Percentiles rank a stretch among this genome's conserved stretches.
phyloP scores from a whole-genome alignment of 2,329 filamentous ascomycete species.

The Colletotrichum navitas region DNA sequence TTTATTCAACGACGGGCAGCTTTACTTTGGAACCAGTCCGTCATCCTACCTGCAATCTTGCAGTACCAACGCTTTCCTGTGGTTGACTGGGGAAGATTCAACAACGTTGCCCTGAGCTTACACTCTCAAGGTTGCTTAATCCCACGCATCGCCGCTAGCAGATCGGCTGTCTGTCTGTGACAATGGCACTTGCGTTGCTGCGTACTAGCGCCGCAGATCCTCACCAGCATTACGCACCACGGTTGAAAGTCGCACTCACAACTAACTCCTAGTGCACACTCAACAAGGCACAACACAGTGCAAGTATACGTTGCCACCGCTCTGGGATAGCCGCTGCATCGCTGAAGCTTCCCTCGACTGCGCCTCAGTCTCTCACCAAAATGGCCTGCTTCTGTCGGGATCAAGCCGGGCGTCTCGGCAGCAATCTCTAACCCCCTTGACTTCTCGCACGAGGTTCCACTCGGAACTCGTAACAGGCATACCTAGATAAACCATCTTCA shows the following conservation, averaged over 20 bases:
- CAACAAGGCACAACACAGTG: background rate
- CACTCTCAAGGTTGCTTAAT: constrained; percentile 1
- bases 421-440: constrained; percentile 8
- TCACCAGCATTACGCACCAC: background rate
- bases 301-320: constrained; percentile 7
- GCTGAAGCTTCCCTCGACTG: constrained; percentile 38
- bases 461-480: constrained; percentile 24
- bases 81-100: background rate
- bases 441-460: constrained; percentile 11
- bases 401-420: constrained; percentile 30
- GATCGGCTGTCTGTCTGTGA: constrained; percentile 20
- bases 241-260: background rate
- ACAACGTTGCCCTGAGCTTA: background rate
- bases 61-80: background rate
- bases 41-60: background rate
- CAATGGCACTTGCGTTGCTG: constrained; percentile 5
- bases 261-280: background rate
- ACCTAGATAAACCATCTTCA: constrained; percentile 26
- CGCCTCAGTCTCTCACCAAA: constrained; percentile 31
- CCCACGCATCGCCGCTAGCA: constrained; percentile 19
- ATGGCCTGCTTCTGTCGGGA: constrained; percentile 13
- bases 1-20: background rate
- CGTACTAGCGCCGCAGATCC: constrained; percentile 23
- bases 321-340: constrained; percentile 29
- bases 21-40: background rate